Evolutionary conservation across 2,329 filamentous ascomycete species (phyloP).

Genomic region (Colletotrichum tofieldiae): DNA sequence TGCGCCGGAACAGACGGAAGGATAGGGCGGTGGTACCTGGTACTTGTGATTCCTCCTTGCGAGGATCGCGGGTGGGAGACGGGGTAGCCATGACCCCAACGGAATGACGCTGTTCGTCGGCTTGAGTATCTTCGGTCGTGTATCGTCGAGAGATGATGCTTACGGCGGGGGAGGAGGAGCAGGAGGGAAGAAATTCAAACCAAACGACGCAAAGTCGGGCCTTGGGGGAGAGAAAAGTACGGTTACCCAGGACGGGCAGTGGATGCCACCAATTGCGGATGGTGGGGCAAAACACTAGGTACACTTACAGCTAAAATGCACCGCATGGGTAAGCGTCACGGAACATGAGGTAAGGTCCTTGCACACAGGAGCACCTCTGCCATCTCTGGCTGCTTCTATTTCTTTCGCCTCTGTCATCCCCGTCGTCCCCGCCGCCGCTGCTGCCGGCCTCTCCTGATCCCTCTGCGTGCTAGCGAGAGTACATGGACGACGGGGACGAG

Average conservation of each 20-base stretch:
- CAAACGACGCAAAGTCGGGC: constrained; percentile 35
- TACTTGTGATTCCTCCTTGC: constrained; percentile 17
- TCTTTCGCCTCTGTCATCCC: not conserved
- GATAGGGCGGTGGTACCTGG: constrained; percentile 40
- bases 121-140: not conserved
- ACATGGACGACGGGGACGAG: not conserved
- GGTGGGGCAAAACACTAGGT: constrained; percentile 37
- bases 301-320: constrained; percentile 15
- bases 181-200: constrained; percentile 40
- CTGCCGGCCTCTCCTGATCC: not conserved
- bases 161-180: constrained; percentile 26
- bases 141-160: constrained; percentile 5
- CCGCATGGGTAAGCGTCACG: constrained; percentile 17
- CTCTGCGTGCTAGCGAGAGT: too few relatives aligned
- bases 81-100: constrained; percentile 33
- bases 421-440: not conserved
- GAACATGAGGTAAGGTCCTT: constrained; percentile 8
- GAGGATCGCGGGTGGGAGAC: constrained; percentile 31
- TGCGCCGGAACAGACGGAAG: constrained; percentile 42
- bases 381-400: not conserved
- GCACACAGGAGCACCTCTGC: not conserved
- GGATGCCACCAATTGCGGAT: constrained; percentile 43
- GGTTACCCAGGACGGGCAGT: constrained; percentile 36
- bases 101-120: not conserved
- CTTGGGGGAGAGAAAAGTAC: constrained; percentile 40